Evolutionary conservation across 139 green algal genomes (phyloP).

Genomic region (Micromonas pusilla): DNA sequence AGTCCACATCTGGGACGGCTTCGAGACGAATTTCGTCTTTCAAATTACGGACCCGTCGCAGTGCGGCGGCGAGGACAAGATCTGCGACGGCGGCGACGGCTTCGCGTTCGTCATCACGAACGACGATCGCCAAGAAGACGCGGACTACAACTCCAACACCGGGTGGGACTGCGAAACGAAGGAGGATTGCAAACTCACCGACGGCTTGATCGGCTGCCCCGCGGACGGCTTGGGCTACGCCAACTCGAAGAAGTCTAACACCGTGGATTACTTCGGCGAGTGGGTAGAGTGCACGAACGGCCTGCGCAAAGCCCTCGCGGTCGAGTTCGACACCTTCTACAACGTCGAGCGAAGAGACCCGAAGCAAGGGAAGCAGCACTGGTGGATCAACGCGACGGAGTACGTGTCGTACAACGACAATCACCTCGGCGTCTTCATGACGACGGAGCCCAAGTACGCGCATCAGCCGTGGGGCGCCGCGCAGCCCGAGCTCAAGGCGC

Average conservation of each 20-base stretch:
- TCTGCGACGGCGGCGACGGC: constrained; percentile 31
- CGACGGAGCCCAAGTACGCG: constrained; percentile 27
- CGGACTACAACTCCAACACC: constrained; percentile 8
- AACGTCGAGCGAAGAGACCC: constrained; percentile 31
- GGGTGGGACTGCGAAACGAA: constrained; percentile 18
- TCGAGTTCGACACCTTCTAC: constrained; percentile 34
- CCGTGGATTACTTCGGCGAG: constrained; percentile 11
- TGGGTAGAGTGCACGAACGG: constrained; percentile 18
- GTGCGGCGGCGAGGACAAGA: constrained; percentile 30
- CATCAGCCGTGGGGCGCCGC: constrained; percentile 22
- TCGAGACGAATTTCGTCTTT: constrained; percentile 32
- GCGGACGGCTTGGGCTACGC: constrained; percentile 22
- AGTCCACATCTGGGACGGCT: constrained; percentile 29
- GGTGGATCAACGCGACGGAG: constrained; percentile 35
- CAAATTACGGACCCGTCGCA: constrained; percentile 25
- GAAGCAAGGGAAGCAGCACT: constrained; percentile 35
- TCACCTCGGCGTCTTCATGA: constrained; percentile 31
- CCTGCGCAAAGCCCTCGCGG: constrained; percentile 22
- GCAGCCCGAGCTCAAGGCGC: constrained; percentile 5
- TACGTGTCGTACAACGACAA: constrained; percentile 36
- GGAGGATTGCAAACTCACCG: neutral
- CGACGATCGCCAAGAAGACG: constrained; percentile 22
- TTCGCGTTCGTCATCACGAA: constrained; percentile 31
- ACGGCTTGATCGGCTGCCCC: constrained; percentile 27
- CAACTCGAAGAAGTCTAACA: constrained; percentile 25